phyloP scores from a whole-genome alignment of 495 filamentous ascomycete species.

The Aspergillus egyptiacus region DNA sequence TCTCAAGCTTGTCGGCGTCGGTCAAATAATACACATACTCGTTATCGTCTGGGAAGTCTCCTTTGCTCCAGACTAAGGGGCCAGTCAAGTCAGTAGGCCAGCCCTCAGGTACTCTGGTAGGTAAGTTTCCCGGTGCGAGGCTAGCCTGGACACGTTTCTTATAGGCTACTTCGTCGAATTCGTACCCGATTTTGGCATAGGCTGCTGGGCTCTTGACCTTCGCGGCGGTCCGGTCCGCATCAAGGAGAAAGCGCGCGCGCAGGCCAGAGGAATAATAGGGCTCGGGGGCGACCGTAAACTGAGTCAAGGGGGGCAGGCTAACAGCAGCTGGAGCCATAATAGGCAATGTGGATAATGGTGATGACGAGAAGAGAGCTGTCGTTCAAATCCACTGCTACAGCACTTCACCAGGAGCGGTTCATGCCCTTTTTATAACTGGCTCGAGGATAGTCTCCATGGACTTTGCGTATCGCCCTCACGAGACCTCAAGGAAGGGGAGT shows the following conservation, averaged over 20 bases:
- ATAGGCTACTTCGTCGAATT: slow-evolving; percentile 12
- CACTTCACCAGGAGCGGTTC: not conserved
- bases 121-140: slow-evolving; percentile 7
- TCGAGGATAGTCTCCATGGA: not conserved
- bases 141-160: slow-evolving; percentile 13
- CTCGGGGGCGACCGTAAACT: slow-evolving; percentile 6
- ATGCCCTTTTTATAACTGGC: slow-evolving; percentile 10
- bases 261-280: slow-evolving; percentile 13
- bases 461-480: not conserved
- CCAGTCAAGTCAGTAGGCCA: slow-evolving; percentile 15
- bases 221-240: slow-evolving; percentile 10
- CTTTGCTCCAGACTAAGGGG: slow-evolving; percentile 6
- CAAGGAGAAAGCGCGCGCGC: slow-evolving; percentile 13
- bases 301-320: slow-evolving; percentile 1
- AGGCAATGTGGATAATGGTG: slow-evolving; percentile 4
- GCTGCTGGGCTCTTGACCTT: not conserved
- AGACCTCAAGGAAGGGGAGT: not conserved
- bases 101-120: slow-evolving; percentile 7
- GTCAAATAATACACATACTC: slow-evolving; percentile 15
- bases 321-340: slow-evolving; percentile 9
- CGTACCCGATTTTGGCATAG: slow-evolving; percentile 14
- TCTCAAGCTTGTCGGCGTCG: slow-evolving; percentile 11
- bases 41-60: slow-evolving; percentile 8
- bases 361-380: not conserved
- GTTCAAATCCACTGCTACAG: not conserved